Percentiles rank a stretch among this genome's conserved stretches.
Evolutionary conservation across 75 land plant species (phyloP).

Genomic region (Larix kaempferi): DNA sequence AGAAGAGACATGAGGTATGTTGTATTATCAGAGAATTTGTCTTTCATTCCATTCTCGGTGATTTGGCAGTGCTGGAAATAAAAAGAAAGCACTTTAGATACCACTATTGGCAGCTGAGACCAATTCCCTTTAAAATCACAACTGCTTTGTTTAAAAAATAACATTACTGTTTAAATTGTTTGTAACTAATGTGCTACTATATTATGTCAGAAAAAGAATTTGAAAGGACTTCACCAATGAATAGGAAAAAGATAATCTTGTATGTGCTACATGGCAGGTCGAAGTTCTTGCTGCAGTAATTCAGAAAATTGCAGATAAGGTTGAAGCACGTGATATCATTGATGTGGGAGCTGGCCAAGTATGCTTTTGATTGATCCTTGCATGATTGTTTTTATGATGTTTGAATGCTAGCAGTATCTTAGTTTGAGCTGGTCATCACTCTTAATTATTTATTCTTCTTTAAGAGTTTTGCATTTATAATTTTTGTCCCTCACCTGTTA

Average conservation of each 20-base stretch:
- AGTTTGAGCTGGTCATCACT: not conserved
- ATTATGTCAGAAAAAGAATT: too few relatives aligned
- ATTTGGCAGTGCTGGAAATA: not conserved
- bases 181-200: not conserved
- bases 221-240: not conserved
- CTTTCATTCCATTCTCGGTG: not conserved
- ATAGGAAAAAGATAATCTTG: not conserved
- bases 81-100: not conserved
- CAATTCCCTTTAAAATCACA: not conserved
- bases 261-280: conserved; percentile 44
- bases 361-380: not conserved
- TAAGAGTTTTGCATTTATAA: not conserved
- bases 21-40: not conserved
- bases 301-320: conserved; percentile 39
- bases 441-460: not conserved
- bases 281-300: conserved; percentile 71
- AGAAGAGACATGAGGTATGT: conserved; percentile 90
- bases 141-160: not conserved
- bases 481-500: not conserved
- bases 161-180: too few relatives aligned
- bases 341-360: conserved; percentile 99
- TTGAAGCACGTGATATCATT: conserved; percentile 46
- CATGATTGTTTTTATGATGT: not conserved
- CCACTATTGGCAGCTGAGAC: not conserved
- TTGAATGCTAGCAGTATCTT: not conserved